Percentiles rank a stretch among this genome's conserved stretches.
Evolutionary conservation across 23 red algal genomes (phyloP).

Genomic region (Gracilariopsis chorda): DNA sequence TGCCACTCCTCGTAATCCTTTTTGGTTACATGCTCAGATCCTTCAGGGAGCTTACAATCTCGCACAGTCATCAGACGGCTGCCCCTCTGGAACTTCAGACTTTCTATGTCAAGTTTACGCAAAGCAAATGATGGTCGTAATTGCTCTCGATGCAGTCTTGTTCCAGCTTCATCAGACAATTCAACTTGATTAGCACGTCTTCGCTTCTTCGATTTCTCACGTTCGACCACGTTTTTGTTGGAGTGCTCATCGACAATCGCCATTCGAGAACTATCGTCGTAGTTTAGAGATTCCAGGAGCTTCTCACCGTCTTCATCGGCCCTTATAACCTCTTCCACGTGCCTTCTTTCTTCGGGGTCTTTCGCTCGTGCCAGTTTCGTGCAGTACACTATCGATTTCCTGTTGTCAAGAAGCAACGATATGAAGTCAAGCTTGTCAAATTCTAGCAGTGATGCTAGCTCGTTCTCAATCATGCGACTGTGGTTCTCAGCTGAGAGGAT

Average conservation of each 20-base stretch:
- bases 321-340: slow-evolving; percentile 35
- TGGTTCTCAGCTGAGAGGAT: background rate
- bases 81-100: slow-evolving; percentile 54
- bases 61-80: slow-evolving; percentile 41
- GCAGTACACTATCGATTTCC: slow-evolving; percentile 54
- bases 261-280: background rate
- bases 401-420: slow-evolving; percentile 53
- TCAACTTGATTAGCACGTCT: background rate
- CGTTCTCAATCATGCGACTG: slow-evolving; percentile 54
- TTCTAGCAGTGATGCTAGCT: slow-evolving; percentile 37
- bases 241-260: background rate
- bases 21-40: slow-evolving; percentile 52
- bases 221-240: background rate
- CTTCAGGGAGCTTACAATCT: slow-evolving; percentile 56
- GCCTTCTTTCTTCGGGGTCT: slow-evolving; percentile 18
- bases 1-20: slow-evolving; percentile 81
- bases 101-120: slow-evolving; percentile 70
- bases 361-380: slow-evolving; percentile 53
- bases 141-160: background rate
- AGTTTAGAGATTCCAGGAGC: background rate
- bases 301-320: background rate
- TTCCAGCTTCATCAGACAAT: background rate
- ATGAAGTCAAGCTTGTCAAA: slow-evolving; percentile 89
- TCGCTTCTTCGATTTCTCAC: background rate
- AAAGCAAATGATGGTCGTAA: background rate